Conservation (phyloP, 495 filamentous ascomycete species). For the Thozetella sp. region DNA sequence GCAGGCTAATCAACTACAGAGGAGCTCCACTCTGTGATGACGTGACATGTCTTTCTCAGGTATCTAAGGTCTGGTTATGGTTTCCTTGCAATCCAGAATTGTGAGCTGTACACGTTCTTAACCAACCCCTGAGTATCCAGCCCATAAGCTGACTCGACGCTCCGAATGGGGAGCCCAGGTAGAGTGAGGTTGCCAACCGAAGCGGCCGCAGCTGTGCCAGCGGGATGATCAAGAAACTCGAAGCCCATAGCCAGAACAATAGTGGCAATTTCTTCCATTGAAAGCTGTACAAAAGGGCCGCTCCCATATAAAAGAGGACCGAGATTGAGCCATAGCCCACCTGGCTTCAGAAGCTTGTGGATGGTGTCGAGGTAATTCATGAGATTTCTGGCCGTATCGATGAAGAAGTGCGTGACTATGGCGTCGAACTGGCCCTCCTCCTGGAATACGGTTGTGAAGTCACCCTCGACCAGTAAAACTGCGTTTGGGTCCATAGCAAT, state of each 20-base stretch:
- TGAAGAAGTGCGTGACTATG: constrained; percentile 50
- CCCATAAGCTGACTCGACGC: constrained; percentile 27
- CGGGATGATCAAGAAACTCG: constrained; percentile 15
- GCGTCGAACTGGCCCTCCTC: constrained; percentile 30
- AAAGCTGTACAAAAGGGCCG: constrained; percentile 27
- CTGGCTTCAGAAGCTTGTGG: constrained; percentile 31
- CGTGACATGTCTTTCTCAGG: no score
- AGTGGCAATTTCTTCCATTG: constrained; percentile 29
- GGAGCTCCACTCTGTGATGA: no score
- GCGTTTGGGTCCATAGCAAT: constrained; percentile 13
- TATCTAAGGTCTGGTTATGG: no score
- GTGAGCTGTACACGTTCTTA: constrained; percentile 27
- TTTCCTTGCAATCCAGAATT: constrained; percentile 34
- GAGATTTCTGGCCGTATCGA: constrained; percentile 50
- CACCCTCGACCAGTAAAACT: constrained; percentile 38
- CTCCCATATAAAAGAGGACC: constrained; percentile 39
- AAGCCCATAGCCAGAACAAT: constrained; percentile 29
- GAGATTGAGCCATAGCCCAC: constrained; percentile 47
- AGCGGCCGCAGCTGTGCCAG: neutral
- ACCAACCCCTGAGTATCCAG: constrained; percentile 30
- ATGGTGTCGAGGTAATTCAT: constrained; percentile 45
- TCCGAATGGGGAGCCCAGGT: constrained; percentile 17
- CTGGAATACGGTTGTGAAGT: constrained; percentile 34
- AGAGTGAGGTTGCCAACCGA: constrained; percentile 2
- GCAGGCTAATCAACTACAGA: no score